Conservation (phyloP, 495 filamentous ascomycete genomes). For the Aspergillus cavernicola region DNA sequence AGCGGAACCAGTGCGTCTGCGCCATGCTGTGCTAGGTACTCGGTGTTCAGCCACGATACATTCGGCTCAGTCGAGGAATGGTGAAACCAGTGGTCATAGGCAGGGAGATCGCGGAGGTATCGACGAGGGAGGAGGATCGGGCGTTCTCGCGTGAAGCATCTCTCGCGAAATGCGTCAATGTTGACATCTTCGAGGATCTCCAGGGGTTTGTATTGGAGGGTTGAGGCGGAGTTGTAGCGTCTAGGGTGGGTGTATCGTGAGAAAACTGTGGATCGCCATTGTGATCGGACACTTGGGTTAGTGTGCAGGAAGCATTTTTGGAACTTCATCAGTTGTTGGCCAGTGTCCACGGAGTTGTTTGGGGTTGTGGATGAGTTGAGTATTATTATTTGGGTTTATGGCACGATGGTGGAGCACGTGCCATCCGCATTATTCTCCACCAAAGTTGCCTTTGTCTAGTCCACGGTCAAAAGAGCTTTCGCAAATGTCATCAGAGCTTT, state of each 20-base stretch:
- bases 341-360: neutral
- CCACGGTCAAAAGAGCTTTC: too few species aligned
- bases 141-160: conserved; percentile 42
- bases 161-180: conserved; percentile 45
- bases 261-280: neutral
- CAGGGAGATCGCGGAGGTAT: conserved; percentile 45
- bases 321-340: conserved; percentile 28
- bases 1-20: conserved; percentile 52
- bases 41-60: conserved; percentile 37
- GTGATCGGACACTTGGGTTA: conserved; percentile 16
- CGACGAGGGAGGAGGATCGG: conserved; percentile 48
- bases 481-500: too few species aligned
- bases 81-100: conserved; percentile 53
- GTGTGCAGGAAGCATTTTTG: conserved; percentile 20
- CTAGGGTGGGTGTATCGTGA: neutral
- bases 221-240: conserved; percentile 20
- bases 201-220: conserved; percentile 26
- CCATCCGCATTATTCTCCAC: too few species aligned
- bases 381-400: neutral
- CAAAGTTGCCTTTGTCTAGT: too few species aligned
- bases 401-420: too few species aligned
- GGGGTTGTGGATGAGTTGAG: neutral
- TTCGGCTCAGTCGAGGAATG: neutral
- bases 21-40: conserved; percentile 47
- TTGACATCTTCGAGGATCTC: conserved; percentile 26